Conservation (phyloP, 108 stramenopile species). For the Nitzschia inconspicua region DNA sequence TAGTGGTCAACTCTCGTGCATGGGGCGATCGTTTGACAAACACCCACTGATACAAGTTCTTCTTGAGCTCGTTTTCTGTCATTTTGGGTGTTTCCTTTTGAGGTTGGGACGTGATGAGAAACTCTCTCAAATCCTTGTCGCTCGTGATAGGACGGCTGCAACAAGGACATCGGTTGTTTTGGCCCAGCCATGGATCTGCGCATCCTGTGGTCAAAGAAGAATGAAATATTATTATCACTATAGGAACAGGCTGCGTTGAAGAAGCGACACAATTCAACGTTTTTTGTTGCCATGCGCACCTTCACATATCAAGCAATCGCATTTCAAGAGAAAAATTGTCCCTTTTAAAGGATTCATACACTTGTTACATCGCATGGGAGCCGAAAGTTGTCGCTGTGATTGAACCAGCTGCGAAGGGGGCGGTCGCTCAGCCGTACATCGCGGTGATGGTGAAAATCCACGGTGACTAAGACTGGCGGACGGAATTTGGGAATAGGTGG, state of each 20-base stretch:
- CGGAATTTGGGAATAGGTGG: too few relatives aligned
- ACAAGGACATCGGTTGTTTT: neutral
- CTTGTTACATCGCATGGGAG: slow-evolving; percentile 67
- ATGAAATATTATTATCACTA: neutral
- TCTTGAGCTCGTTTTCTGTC: slow-evolving; percentile 64
- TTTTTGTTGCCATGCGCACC: slow-evolving; percentile 40
- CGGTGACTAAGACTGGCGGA: too few relatives aligned
- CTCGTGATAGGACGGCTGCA: neutral
- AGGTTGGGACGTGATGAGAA: neutral
- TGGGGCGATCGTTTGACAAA: neutral
- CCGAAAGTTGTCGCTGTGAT: too few relatives aligned
- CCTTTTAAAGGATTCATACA: slow-evolving; percentile 64
- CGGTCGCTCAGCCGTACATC: too few relatives aligned
- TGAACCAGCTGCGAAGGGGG: too few relatives aligned
- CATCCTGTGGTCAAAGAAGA: neutral
- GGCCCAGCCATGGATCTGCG: neutral
- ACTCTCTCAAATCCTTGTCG: neutral
- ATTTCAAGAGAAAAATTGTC: slow-evolving; percentile 72
- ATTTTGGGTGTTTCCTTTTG: neutral
- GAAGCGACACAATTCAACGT: neutral
- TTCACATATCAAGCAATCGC: slow-evolving; percentile 81
- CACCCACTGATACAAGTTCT: neutral
- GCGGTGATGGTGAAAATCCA: too few relatives aligned
- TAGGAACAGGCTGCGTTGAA: neutral
- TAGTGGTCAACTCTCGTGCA: neutral